Evolutionary conservation across 2,329 filamentous ascomycete genomes (phyloP), one percentile per base, ranked within the genome.

Genomic region (Stromatinia cepivora): DNA sequence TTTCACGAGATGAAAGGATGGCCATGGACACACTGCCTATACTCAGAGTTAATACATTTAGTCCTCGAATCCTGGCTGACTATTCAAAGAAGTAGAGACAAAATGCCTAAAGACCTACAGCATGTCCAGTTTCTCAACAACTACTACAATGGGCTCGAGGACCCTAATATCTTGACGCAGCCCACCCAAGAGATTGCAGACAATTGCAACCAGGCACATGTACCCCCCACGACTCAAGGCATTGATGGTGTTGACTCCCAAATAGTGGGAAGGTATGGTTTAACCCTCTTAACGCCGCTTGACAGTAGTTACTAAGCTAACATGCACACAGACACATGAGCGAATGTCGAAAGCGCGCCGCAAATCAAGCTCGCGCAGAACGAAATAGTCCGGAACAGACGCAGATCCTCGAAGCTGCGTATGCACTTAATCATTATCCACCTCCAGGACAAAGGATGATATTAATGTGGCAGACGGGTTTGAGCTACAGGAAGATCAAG

Each of bases 201-300:
- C 15, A 5, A n/a, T 20, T 63, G 61, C 46, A 63, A 63, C 3
- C 15, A 15, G 9, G 61, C 46, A 28, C 59, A 63, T 17, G 3
- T 36, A 1, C 59, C 59, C 1, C 22, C 46, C 20, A 52, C 46
- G 20, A 61, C 25, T n/a, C 9, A 36, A 28, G 61, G 61, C 39
- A 4, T 63, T 20, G 34, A 63, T 52, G 46, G 61, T 28, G 61
- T 63, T 11, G 61, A 63, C 17, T 63, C 61, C 0, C 61, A 63
- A n/a, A 63, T 39, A 25, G 61, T 63, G 13, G 61, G 31, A 39
- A 63, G 61, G 61, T 63, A 63, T 13, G 46, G 10, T 1, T 8
- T 20, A 22, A 28, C 15, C 3, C n/a, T 36, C 52, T 36, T 28
- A 22, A 36, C n/a, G 10, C 34, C 15, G 11, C 34, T 48, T 10